Evolutionary conservation across 371 early-diverging fungal genomes (phyloP).

Genomic region (Nosema muscidifuracis): DNA sequence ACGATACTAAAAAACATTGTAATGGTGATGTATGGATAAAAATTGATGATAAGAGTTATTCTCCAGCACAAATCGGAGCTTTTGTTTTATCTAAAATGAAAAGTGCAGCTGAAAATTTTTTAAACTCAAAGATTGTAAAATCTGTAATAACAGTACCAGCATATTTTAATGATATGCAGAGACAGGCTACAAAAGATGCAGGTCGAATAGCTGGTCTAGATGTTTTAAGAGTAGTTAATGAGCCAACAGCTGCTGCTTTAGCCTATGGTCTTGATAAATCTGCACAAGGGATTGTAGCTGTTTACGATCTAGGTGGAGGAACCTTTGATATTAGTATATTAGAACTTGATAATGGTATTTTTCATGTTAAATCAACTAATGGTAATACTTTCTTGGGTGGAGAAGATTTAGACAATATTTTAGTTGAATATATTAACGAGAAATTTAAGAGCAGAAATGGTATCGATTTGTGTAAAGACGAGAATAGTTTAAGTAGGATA

Average conservation of each 20-base stretch:
- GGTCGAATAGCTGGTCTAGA: conserved; percentile 87
- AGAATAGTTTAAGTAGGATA: conserved; percentile 68
- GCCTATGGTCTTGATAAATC: conserved; percentile 91
- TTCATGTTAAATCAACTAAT: conserved; percentile 76
- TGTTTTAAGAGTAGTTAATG: conserved; percentile 92
- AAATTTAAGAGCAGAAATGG: conserved; percentile 75
- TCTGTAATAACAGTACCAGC: conserved; percentile 91
- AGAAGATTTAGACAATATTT: conserved; percentile 86
- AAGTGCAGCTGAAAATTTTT: conserved; percentile 73
- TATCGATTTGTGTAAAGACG: conserved; percentile 62
- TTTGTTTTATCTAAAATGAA: conserved; percentile 88
- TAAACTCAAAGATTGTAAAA: conserved; percentile 67
- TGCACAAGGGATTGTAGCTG: conserved; percentile 84
- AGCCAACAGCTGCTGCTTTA: conserved; percentile 95
- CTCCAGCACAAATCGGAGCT: conserved; percentile 84
- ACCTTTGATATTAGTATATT: conserved; percentile 98
- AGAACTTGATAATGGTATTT: conserved; percentile 88
- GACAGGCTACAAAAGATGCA: conserved; percentile 96
- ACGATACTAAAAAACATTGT: conserved; percentile 74
- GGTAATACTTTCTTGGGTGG: conserved; percentile 86
- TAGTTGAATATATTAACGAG: conserved; percentile 68
- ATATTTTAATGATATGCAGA: conserved; percentile 86
- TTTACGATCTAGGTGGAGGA: conserved; percentile 99
- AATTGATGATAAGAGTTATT: conserved; percentile 77
- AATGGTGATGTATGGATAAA: conserved; percentile 97